Evolutionary conservation across 2,329 filamentous ascomycete genomes (phyloP), one percentile per base, ranked within the genome.

Genomic region (Colletotrichum paranaense): DNA sequence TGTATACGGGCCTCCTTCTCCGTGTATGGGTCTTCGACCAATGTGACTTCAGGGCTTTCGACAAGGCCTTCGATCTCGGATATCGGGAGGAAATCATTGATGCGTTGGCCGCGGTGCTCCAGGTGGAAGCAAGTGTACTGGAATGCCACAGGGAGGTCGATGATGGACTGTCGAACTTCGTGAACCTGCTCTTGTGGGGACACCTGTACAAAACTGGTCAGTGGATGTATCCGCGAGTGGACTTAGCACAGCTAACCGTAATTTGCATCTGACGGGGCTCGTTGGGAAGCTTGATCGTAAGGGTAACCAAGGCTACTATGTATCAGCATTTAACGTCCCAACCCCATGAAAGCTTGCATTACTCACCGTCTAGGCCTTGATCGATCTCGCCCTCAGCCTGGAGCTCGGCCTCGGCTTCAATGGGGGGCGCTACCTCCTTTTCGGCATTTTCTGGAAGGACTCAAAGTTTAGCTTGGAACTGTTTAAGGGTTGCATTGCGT

Each of bases 121-220:
- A 99, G 92, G 85, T 99, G 97, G 87, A 99, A 99, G 88, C 97
- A 99, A 66, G 97, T 97, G 87, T 98, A 98, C 84, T 97, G 95
- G 86, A 98, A 97, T 64, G 96, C 97, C 73, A 93, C 89, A 5
- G 97, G 97, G 62, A 95, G 89, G 84, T 99, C 97, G 85, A 98
- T 95, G 81, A 99, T 94, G 75, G 95, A 96, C 85, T 98, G 97
- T 77, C 97, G 94, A 78, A 99, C 92, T 87, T 99, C 97, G 84
- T 98, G 97, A 74, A 98, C 93, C 83, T 98, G 96, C 85, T 99
- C 97, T 87, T 98, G 94, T 76, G 92, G 92, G 55, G 95, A 96
- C 69, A 97, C 94, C 94, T 97, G 78, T 38, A 74, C 68, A 12
- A 49, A 49, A 38, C 26, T 57, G 28, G 42, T 70, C 59, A 75